phyloP scores from a whole-genome alignment of 768 basidiomycete genomes.

The Amanita exitialis region DNA sequence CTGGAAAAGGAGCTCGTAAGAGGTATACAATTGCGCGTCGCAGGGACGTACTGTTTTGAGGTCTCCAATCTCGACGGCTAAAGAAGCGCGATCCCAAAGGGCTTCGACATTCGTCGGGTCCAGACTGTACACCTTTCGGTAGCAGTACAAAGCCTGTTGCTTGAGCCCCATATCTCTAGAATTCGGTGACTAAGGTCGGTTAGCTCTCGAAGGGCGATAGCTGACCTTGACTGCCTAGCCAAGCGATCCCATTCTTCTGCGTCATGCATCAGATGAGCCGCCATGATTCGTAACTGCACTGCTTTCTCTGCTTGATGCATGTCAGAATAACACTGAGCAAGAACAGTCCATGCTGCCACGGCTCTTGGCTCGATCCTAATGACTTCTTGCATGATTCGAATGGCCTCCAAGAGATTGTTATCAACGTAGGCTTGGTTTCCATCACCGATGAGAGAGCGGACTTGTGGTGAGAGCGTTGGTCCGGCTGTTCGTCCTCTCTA shows the following conservation, averaged over 20 bases:
- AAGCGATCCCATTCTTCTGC: constrained; percentile 84
- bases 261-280: constrained; percentile 77
- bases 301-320: constrained; percentile 58
- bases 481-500: constrained; percentile 38
- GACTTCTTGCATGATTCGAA: constrained; percentile 81
- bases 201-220: not conserved
- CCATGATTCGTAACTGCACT: constrained; percentile 80
- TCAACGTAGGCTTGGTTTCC: constrained; percentile 85
- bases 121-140: constrained; percentile 68
- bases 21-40: not conserved
- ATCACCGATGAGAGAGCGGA: constrained; percentile 66
- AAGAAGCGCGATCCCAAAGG: constrained; percentile 80
- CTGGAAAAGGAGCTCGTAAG: constrained; percentile 17
- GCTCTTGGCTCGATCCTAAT: constrained; percentile 90
- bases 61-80: constrained; percentile 71
- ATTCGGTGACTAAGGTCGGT: not conserved
- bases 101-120: constrained; percentile 79
- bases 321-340: constrained; percentile 79
- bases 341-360: constrained; percentile 74
- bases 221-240: constrained; percentile 63
- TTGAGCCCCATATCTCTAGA: constrained; percentile 56
- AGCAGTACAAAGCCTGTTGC: constrained; percentile 90
- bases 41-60: constrained; percentile 43
- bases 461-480: constrained; percentile 57
- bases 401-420: constrained; percentile 53